These are phyloP conservation scores for Neopestalotiopsis rosae DNA, from an alignment of 2,329 filamentous ascomycete genomes.

Conservation along the genomic window DNA sequence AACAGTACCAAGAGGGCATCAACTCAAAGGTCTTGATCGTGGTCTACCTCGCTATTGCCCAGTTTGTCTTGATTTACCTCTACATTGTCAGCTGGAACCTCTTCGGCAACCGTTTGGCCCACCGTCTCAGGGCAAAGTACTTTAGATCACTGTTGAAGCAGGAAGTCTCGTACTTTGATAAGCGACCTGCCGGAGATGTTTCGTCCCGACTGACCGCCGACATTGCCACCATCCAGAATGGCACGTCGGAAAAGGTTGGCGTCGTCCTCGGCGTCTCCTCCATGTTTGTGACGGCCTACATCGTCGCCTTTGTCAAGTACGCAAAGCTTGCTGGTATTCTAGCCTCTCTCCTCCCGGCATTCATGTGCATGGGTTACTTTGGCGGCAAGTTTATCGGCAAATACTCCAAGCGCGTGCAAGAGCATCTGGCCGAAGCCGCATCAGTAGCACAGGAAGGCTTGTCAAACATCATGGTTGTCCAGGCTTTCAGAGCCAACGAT, in stretches of 20 bases:
- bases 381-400: constrained; percentile 55
- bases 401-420: constrained; percentile 48
- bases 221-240: constrained; percentile 63
- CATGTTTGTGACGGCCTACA: constrained; percentile 65
- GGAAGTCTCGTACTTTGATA: constrained; percentile 63
- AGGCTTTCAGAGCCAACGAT: constrained; percentile 58
- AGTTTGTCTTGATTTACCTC: constrained; percentile 61
- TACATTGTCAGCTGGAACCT: constrained; percentile 64
- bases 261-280: constrained; percentile 60
- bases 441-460: constrained; percentile 61
- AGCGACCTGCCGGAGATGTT: constrained; percentile 60
- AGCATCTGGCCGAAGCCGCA: constrained; percentile 55
- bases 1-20: constrained; percentile 43
- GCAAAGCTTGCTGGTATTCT: constrained; percentile 62
- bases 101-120: constrained; percentile 60
- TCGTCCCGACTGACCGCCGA: constrained; percentile 62
- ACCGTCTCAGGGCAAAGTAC: constrained; percentile 61
- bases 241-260: constrained; percentile 67
- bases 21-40: constrained; percentile 61
- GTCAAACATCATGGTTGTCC: constrained; percentile 58
- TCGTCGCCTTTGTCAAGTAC: constrained; percentile 66
- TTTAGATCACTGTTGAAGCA: constrained; percentile 59
- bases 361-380: constrained; percentile 58
- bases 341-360: constrained; percentile 60
- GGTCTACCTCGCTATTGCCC: constrained; percentile 63